These are phyloP conservation scores for Populus trichocarpa DNA, from an alignment of 441 rosid species.

Conservation along the genomic window DNA sequence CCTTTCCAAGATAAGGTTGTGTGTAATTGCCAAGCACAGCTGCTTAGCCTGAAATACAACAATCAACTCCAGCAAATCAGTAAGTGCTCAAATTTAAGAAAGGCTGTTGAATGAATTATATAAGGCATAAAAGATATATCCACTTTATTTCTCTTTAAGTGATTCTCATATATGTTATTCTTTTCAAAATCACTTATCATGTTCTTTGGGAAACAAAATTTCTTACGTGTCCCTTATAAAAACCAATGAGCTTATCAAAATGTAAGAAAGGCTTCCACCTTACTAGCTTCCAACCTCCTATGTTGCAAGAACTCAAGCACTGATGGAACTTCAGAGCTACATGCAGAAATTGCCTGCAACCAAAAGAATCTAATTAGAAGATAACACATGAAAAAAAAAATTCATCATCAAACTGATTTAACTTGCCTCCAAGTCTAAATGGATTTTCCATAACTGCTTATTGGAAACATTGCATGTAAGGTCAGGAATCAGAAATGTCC, in stretches of 20 bases:
- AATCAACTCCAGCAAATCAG: slow-evolving; percentile 12
- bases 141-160: background rate
- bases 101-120: background rate
- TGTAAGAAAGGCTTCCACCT: slow-evolving; percentile 46
- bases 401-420: slow-evolving; percentile 5
- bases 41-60: slow-evolving; percentile 75
- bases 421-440: slow-evolving; percentile 89
- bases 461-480: slow-evolving; percentile 73
- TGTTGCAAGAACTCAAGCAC: slow-evolving; percentile 89
- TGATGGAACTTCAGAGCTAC: slow-evolving; percentile 89
- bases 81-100: background rate
- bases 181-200: background rate
- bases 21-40: slow-evolving; percentile 69
- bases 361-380: slow-evolving; percentile 11
- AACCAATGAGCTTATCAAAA: slow-evolving; percentile 7
- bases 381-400: slow-evolving; percentile 1
- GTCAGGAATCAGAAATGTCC: slow-evolving; percentile 91
- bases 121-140: background rate
- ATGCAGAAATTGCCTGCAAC: slow-evolving; percentile 86
- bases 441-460: slow-evolving; percentile 83
- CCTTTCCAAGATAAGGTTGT: slow-evolving; percentile 76
- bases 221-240: background rate
- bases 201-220: background rate
- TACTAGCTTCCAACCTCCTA: slow-evolving; percentile 82
- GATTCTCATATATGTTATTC: background rate